Conservation (phyloP, 1,284 basidiomycete species). For the Leccinum angustisporum region DNA sequence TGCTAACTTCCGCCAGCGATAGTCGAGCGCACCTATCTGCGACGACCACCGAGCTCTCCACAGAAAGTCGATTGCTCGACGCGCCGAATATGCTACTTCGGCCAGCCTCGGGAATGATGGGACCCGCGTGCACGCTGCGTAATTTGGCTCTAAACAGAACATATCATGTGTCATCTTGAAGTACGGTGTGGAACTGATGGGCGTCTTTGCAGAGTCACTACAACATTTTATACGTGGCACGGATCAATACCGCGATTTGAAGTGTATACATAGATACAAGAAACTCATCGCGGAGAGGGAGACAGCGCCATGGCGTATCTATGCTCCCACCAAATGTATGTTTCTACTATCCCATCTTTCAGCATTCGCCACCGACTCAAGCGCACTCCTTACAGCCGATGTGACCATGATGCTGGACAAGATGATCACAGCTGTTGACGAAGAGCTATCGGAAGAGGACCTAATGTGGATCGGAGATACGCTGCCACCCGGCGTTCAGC, state of each 20-base stretch:
- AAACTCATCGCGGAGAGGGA: conserved; percentile 18
- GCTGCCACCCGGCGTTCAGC: not conserved
- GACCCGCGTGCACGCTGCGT: conserved; percentile 24
- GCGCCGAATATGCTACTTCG: not conserved
- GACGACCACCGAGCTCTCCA: not conserved
- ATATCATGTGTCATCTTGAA: not conserved
- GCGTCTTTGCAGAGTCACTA: conserved; percentile 13
- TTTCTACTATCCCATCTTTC: not conserved
- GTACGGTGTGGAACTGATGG: conserved; percentile 3
- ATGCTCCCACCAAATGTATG: conserved; percentile 23
- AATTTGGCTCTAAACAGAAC: conserved; percentile 15
- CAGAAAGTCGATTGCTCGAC: not conserved
- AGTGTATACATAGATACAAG: conserved; percentile 15
- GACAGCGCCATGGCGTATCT: conserved; percentile 15
- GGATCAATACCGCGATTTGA: conserved; percentile 16
- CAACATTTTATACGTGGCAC: not conserved
- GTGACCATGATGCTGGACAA: conserved; percentile 25
- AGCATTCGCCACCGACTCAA: not conserved
- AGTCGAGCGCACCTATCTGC: not conserved
- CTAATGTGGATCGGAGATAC: conserved; percentile 20
- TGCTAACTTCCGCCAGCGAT: not conserved
- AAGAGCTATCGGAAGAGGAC: conserved; percentile 15
- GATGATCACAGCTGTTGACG: conserved; percentile 25
- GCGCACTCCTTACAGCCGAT: conserved; percentile 13
- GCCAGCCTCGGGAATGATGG: conserved; percentile 25